Conservation (phyloP, 768 basidiomycete genomes). For the Russula brevipes region DNA sequence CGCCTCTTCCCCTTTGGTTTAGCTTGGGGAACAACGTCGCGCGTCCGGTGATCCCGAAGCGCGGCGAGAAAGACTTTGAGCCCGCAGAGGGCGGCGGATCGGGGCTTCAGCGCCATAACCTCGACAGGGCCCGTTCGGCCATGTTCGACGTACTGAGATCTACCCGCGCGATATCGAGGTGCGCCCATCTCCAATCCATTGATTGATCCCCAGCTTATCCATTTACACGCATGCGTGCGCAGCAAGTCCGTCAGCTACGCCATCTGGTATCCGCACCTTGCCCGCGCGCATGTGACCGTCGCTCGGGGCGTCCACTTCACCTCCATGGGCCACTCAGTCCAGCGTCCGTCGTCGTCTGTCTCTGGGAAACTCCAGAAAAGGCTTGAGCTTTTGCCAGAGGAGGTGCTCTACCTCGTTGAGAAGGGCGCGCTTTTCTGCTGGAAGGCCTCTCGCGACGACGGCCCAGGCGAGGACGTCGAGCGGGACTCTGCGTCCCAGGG, state of each 20-base stretch:
- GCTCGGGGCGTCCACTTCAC: constrained; percentile 80
- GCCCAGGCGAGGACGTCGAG: constrained; percentile 34
- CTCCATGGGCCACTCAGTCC: constrained; percentile 74
- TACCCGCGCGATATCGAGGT: constrained; percentile 74
- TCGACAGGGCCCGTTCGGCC: constrained; percentile 74
- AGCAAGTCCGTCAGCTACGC: constrained; percentile 80
- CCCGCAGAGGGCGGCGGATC: constrained; percentile 63
- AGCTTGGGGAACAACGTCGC: constrained; percentile 28
- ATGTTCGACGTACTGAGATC: constrained; percentile 81
- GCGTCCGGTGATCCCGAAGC: constrained; percentile 82
- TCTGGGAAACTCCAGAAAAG: constrained; percentile 50
- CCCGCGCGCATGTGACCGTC: constrained; percentile 62
- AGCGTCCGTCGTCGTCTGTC: constrained; percentile 38
- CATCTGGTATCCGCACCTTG: constrained; percentile 66
- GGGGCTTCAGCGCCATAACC: constrained; percentile 71
- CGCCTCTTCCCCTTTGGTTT: neutral
- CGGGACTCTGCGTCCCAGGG: constrained; percentile 41
- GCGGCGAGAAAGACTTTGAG: constrained; percentile 98
- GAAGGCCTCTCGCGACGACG: constrained; percentile 41
- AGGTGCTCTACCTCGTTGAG: constrained; percentile 90
- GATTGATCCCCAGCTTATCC: neutral
- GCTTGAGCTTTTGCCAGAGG: constrained; percentile 89
- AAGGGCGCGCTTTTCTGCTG: constrained; percentile 84
- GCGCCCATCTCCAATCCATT: constrained; percentile 22
- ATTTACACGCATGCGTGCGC: neutral